A percentile compares a stretch with the other conserved stretches of the same genome.
phyloP scores from a whole-genome alignment of 495 filamentous ascomycete species.

The Aspergillus nidulans region DNA sequence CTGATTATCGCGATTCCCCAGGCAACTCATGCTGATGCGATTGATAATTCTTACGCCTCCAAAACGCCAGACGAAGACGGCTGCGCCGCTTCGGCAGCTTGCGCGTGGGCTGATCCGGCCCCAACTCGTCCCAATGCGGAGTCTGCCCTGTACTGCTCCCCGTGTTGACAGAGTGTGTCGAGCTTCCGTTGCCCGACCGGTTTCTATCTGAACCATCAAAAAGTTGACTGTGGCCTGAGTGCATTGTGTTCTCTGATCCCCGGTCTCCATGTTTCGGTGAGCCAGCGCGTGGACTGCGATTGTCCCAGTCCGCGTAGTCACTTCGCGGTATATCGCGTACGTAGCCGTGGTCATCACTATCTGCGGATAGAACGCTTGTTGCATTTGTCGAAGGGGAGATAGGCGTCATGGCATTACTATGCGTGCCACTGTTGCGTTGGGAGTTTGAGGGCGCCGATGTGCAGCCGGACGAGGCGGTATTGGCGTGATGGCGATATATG shows the following conservation, averaged over 20 bases:
- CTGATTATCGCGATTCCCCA: slow-evolving; percentile 29
- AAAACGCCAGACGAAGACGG: slow-evolving; percentile 43
- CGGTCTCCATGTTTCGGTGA: slow-evolving; percentile 14
- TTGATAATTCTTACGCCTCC: slow-evolving; percentile 37
- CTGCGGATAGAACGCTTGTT: slow-evolving; percentile 46
- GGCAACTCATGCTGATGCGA: slow-evolving; percentile 33
- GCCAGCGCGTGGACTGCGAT: slow-evolving; percentile 8
- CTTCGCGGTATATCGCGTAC: slow-evolving; percentile 29
- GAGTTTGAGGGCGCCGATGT: slow-evolving; percentile 35
- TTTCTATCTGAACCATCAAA: slow-evolving; percentile 24
- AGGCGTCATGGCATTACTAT: slow-evolving; percentile 42
- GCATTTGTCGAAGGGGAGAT: slow-evolving; percentile 50
- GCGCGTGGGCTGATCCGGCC: slow-evolving; percentile 13
- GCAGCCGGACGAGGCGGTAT: slow-evolving; percentile 35
- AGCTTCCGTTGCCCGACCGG: slow-evolving; percentile 26
- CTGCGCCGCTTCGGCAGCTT: slow-evolving; percentile 38
- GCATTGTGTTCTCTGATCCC: slow-evolving; percentile 6
- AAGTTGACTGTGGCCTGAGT: slow-evolving; percentile 9
- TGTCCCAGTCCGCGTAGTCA: slow-evolving; percentile 17
- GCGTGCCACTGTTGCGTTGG: slow-evolving; percentile 39
- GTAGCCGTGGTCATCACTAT: slow-evolving; percentile 43
- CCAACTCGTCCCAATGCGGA: slow-evolving; percentile 22
- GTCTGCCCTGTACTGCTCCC: slow-evolving; percentile 25
- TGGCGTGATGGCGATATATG: slow-evolving; percentile 30
- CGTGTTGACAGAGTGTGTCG: slow-evolving; percentile 28